phyloP scores from a whole-genome alignment of 2,329 filamentous ascomycete species.

The Tolypocladium sp. region DNA sequence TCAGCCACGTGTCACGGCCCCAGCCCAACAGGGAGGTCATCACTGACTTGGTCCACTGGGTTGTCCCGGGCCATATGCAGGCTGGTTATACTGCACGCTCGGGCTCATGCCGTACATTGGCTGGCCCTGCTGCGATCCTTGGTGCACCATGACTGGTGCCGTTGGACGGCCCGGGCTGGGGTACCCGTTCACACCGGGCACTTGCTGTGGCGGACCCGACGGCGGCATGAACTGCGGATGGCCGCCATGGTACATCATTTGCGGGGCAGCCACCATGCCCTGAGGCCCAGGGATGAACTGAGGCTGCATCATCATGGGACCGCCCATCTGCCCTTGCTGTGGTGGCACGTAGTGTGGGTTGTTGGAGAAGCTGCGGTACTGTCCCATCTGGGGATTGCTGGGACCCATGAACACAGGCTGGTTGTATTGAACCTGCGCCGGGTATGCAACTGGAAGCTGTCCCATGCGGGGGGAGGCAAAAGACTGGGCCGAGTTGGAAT shows the following conservation, averaged over 20 bases:
- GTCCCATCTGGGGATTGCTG: constrained; percentile 59
- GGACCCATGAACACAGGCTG: constrained; percentile 67
- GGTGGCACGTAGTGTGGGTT: constrained; percentile 62
- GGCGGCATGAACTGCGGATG: constrained; percentile 57
- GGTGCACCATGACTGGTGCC: constrained; percentile 89
- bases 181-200: constrained; percentile 65
- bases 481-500: constrained; percentile 71
- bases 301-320: constrained; percentile 75
- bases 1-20: constrained; percentile 21
- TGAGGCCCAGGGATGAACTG: constrained; percentile 68
- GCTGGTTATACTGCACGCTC: constrained; percentile 65
- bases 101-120: constrained; percentile 69
- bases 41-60: constrained; percentile 62
- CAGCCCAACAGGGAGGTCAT: constrained; percentile 4
- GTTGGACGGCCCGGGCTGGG: constrained; percentile 75
- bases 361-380: constrained; percentile 62
- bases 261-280: constrained; percentile 58
- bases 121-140: constrained; percentile 88
- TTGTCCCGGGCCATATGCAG: constrained; percentile 61
- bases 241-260: constrained; percentile 73
- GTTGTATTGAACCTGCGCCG: constrained; percentile 60
- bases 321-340: constrained; percentile 62
- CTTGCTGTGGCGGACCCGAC: constrained; percentile 44
- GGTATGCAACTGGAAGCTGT: constrained; percentile 61
- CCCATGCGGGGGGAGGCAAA: constrained; percentile 77